phyloP scores from a whole-genome alignment of 805 yeast genomes.

The Phaffomyces antillensis region DNA sequence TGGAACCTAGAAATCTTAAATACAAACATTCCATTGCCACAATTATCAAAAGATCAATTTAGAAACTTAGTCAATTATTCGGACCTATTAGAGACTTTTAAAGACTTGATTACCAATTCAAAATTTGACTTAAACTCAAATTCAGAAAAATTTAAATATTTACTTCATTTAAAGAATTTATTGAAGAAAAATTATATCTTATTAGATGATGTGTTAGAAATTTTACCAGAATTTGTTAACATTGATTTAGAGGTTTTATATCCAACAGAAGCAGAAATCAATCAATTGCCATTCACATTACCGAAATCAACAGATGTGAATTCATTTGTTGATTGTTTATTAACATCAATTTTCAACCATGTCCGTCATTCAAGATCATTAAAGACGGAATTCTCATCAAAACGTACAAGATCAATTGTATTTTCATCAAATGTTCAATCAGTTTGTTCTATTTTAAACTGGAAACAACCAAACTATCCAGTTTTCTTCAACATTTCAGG shows the following conservation, averaged over 20 bases:
- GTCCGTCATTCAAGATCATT: constrained; percentile 41
- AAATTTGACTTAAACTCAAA: constrained; percentile 5
- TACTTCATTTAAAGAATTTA: constrained; percentile 5
- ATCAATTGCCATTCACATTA: constrained; percentile 33
- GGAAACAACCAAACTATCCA: constrained; percentile 98
- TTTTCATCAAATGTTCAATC: constrained; percentile 82
- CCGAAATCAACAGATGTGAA: constrained; percentile 49
- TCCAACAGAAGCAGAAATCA: constrained; percentile 53
- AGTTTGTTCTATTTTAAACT: constrained; percentile 88
- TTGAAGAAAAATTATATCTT: constrained; percentile 39
- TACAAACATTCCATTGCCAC: constrained; percentile 53
- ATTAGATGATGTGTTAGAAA: constrained; percentile 48
- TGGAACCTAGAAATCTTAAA: constrained; percentile 46
- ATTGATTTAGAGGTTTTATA: constrained; percentile 69
- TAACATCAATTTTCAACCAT: constrained; percentile 69
- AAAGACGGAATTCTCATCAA: constrained; percentile 7
- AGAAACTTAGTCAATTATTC: constrained; percentile 25
- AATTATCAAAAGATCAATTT: constrained; percentile 35
- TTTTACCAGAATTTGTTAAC: constrained; percentile 53
- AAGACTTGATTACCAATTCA: constrained; percentile 2
- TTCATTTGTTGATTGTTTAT: constrained; percentile 64
- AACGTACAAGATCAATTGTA: constrained; percentile 55
- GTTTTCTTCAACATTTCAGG: constrained; percentile 81
- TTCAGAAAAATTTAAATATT: neutral
- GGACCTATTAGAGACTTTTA: neutral